These are phyloP conservation scores for Lachancea thermotolerans DNA, from an alignment of 805 yeast species.

Conservation along the genomic window DNA sequence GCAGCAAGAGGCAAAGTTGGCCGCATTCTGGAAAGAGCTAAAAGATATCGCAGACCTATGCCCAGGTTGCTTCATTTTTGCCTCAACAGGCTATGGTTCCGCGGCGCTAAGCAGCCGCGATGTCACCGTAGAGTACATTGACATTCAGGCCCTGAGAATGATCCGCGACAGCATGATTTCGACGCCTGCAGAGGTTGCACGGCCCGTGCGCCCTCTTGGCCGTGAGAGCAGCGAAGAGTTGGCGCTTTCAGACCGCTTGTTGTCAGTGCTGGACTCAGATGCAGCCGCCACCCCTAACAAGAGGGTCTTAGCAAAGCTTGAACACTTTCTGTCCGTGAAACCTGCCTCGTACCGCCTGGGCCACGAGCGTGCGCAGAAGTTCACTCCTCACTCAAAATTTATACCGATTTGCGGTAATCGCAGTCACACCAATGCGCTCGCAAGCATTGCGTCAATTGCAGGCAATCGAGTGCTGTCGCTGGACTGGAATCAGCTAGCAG, in stretches of 20 bases:
- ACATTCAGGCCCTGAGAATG: slow-evolving; percentile 16
- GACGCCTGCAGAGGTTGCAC: no score
- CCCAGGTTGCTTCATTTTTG: slow-evolving; percentile 9
- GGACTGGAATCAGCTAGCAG: slow-evolving; percentile 22
- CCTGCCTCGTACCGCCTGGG: slow-evolving; percentile 23
- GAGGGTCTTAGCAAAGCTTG: slow-evolving; percentile 9
- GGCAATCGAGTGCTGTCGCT: slow-evolving; percentile 21
- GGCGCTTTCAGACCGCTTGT: slow-evolving; percentile 1
- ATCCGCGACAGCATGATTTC: slow-evolving; percentile 10
- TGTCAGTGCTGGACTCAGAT: slow-evolving; percentile 1
- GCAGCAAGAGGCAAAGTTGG: neutral
- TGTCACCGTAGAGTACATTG: slow-evolving; percentile 15
- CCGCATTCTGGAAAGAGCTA: slow-evolving; percentile 12
- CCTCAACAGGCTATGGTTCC: neutral
- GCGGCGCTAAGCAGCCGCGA: neutral
- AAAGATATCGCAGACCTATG: slow-evolving; percentile 11
- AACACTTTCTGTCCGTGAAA: slow-evolving; percentile 13
- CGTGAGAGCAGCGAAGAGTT: neutral
- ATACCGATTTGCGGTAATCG: slow-evolving; percentile 23
- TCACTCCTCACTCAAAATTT: slow-evolving; percentile 13
- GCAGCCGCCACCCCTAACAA: slow-evolving; percentile 7
- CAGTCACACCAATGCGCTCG: slow-evolving; percentile 17
- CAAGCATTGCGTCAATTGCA: slow-evolving; percentile 18
- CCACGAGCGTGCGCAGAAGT: slow-evolving; percentile 21
- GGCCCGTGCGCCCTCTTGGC: neutral